Conservation (phyloP, 805 yeast genomes). For the Maudiozyma pseudohumilis region DNA sequence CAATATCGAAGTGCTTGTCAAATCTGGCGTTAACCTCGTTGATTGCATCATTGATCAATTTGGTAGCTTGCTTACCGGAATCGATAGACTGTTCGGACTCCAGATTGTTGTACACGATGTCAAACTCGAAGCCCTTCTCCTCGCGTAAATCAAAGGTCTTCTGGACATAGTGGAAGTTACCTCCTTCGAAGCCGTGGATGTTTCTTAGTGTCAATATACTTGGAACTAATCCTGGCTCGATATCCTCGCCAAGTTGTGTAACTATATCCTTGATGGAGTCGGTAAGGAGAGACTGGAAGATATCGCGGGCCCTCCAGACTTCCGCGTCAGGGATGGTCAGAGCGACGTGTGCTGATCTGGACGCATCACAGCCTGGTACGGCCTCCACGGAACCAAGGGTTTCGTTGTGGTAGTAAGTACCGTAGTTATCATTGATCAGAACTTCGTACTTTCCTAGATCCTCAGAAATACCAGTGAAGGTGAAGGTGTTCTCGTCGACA, state of each 20-base stretch:
- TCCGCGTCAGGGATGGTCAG: slow-evolving; percentile 61
- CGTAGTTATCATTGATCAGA: slow-evolving; percentile 47
- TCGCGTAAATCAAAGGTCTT: slow-evolving; percentile 55
- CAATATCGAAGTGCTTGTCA: slow-evolving; percentile 40
- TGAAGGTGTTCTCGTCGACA: slow-evolving; percentile 11
- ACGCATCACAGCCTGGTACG: slow-evolving; percentile 43
- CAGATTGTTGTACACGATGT: slow-evolving; percentile 48
- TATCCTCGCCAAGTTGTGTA: slow-evolving; percentile 8
- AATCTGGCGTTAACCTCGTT: slow-evolving; percentile 33
- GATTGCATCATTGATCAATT: slow-evolving; percentile 16
- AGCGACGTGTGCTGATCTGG: slow-evolving; percentile 54
- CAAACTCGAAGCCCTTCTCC: slow-evolving; percentile 49
- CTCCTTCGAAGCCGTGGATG: slow-evolving; percentile 44
- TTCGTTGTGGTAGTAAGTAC: slow-evolving; percentile 22
- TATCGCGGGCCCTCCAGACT: slow-evolving; percentile 70
- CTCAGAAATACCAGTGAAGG: slow-evolving; percentile 43
- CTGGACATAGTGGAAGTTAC: slow-evolving; percentile 74
- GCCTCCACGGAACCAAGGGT: slow-evolving; percentile 19
- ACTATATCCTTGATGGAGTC: slow-evolving; percentile 50
- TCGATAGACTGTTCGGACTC: slow-evolving; percentile 33
- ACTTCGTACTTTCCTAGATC: slow-evolving; percentile 62
- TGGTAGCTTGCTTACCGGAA: slow-evolving; percentile 13
- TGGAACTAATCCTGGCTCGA: slow-evolving; percentile 28
- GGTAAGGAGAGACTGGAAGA: slow-evolving; percentile 57
- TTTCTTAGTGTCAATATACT: slow-evolving; percentile 49